A percentile compares a stretch with the other conserved stretches of the same genome.
phyloP scores from a whole-genome alignment of 1,139 yeast species.

The Hanseniaspora gamundiae region DNA sequence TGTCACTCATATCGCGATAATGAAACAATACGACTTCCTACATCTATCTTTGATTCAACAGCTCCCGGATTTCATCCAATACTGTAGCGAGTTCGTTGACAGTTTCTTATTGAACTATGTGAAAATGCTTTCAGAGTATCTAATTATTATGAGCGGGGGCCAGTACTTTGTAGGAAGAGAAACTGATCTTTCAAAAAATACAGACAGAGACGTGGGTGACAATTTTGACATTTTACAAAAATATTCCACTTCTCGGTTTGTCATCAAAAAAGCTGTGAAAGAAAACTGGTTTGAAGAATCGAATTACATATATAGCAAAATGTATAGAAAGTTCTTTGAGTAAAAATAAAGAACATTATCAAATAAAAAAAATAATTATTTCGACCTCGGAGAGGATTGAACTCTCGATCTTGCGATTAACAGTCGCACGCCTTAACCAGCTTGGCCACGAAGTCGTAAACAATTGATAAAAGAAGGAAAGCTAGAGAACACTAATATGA shows the following conservation, averaged over 20 bases:
- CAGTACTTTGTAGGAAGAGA: slow-evolving; percentile 17
- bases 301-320: slow-evolving; percentile 20
- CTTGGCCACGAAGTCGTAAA: slow-evolving; percentile 42
- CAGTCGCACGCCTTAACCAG: slow-evolving; percentile 51
- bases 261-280: slow-evolving; percentile 21
- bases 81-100: slow-evolving; percentile 12
- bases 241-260: slow-evolving; percentile 20
- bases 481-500: no score
- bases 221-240: slow-evolving; percentile 27
- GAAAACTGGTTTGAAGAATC: slow-evolving; percentile 17
- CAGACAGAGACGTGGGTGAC: slow-evolving; percentile 17
- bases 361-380: not conserved
- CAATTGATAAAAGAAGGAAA: not conserved
- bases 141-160: slow-evolving; percentile 23
- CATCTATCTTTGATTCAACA: slow-evolving; percentile 22
- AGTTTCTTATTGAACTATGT: slow-evolving; percentile 16
- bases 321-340: slow-evolving; percentile 25
- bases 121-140: slow-evolving; percentile 18
- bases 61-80: slow-evolving; percentile 20
- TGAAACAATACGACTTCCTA: slow-evolving; percentile 20
- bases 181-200: slow-evolving; percentile 9
- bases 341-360: not conserved
- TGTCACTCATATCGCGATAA: slow-evolving; percentile 19
- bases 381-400: slow-evolving; percentile 36
- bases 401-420: slow-evolving; percentile 49